phyloP scores from a whole-genome alignment of 1,139 yeast species.

The Candida sp. region DNA sequence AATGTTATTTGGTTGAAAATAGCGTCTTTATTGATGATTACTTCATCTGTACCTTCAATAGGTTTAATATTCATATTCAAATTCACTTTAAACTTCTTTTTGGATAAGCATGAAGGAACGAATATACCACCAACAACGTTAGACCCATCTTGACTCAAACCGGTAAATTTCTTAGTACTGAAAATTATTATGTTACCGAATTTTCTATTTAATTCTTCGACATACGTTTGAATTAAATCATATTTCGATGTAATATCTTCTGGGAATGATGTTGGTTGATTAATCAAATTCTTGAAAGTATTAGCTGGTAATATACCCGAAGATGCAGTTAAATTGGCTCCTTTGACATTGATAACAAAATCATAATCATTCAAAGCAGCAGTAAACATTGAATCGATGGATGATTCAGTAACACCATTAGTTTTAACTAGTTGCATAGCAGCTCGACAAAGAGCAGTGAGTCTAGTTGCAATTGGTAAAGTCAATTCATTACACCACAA shows the following conservation, averaged over 20 bases:
- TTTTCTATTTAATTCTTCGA: slow-evolving; percentile 53
- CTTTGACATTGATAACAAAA: slow-evolving; percentile 60
- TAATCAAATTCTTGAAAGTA: slow-evolving; percentile 63
- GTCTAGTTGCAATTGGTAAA: slow-evolving; percentile 78
- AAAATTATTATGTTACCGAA: slow-evolving; percentile 57
- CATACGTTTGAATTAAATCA: slow-evolving; percentile 56
- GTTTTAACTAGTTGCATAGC: slow-evolving; percentile 54
- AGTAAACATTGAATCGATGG: slow-evolving; percentile 59
- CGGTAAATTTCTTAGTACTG: slow-evolving; percentile 54
- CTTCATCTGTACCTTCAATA: slow-evolving; percentile 46
- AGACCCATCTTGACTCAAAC: slow-evolving; percentile 44
- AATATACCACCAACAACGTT: slow-evolving; percentile 77
- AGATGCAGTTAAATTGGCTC: slow-evolving; percentile 37
- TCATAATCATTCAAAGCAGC: slow-evolving; percentile 87
- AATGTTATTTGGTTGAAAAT: slow-evolving; percentile 68
- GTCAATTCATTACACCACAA: slow-evolving; percentile 74
- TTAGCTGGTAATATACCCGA: slow-evolving; percentile 56
- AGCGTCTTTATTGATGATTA: slow-evolving; percentile 73
- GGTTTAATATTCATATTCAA: slow-evolving; percentile 77
- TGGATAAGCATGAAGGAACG: slow-evolving; percentile 57
- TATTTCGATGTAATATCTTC: slow-evolving; percentile 42
- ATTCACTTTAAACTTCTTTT: slow-evolving; percentile 74
- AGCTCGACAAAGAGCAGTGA: slow-evolving; percentile 83
- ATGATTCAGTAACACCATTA: slow-evolving; percentile 41
- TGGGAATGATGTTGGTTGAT: slow-evolving; percentile 38